Evolutionary conservation across 257 asterid species (phyloP), one percentile per base, ranked within the genome.

Genomic region (Jaltomata sinuosa): DNA sequence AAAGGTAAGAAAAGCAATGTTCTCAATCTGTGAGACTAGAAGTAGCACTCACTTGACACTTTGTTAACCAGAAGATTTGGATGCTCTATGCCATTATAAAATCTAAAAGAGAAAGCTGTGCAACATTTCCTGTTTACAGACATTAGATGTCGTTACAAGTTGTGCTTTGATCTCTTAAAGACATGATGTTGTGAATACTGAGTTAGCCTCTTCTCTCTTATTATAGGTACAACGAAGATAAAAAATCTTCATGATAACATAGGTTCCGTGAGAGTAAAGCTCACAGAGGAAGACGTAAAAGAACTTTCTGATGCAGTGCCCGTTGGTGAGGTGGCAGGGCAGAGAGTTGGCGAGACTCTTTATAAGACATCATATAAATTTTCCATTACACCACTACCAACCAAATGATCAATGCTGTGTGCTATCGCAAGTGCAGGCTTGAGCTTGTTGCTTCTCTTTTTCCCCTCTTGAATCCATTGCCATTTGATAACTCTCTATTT

Each of bases 151-250:
- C 1, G 11, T 38, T n/a, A 38, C 21, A 19, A 36, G 36, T 68
- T 72, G 55, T 72, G 12, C 36, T 22, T 72, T 72, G 55, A 72
- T 72, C 1, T 71, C 54, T 38, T 71, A 38, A 38, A 71, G 79
- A 42, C 34, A 72, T 42, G n/a, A 15, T 22, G 57, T 3, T 72
- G 80, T 72, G 61, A 47, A 27, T 25, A 76, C 81, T 27, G 40
- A 74, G 22, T 45, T 22, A 42, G 57, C 54, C 25, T 76, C 40
- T 27, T 47, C 25, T 8, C 81, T 76, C 40, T 25, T 74, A 45
- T 27, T 47, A 47, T 47, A 93, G 97, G 97, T 84, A 91, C 97
- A 16, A 91, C 92, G 8, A 93, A 93, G 88, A 87, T 87, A 8
- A 89, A 87, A 32, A 88, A 93, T 87, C 91, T 93, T 15, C 88